Conservation (phyloP, 2,329 filamentous ascomycete genomes). For the Teratosphaeria gauchensis region DNA sequence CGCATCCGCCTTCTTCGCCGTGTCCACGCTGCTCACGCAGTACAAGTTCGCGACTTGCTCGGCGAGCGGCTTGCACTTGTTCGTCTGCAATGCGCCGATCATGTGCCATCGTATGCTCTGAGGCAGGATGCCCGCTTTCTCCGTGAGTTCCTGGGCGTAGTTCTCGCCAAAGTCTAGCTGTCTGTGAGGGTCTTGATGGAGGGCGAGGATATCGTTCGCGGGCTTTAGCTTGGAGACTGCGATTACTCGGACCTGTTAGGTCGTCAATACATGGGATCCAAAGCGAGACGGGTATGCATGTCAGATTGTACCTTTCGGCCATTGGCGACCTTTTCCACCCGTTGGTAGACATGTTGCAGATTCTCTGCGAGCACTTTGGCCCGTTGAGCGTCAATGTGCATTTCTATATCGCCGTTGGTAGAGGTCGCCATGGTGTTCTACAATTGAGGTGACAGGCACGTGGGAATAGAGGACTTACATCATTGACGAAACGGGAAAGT, state of each 20-base stretch:
- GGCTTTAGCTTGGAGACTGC: slow-evolving; percentile 97
- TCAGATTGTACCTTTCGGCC: slow-evolving; percentile 7
- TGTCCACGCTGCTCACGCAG: slow-evolving; percentile 86
- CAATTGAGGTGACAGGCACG: neutral
- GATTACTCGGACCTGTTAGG: slow-evolving; percentile 62
- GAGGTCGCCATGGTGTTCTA: neutral
- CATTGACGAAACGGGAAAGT: neutral
- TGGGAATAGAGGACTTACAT: neutral
- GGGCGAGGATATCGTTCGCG: slow-evolving; percentile 75
- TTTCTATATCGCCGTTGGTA: slow-evolving; percentile 7
- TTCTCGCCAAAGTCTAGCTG: slow-evolving; percentile 84
- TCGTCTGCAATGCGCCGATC: slow-evolving; percentile 87
- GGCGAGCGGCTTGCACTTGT: slow-evolving; percentile 81
- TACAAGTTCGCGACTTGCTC: slow-evolving; percentile 77
- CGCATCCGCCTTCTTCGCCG: slow-evolving; percentile 72
- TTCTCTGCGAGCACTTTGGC: slow-evolving; percentile 39
- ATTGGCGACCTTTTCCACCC: slow-evolving; percentile 28
- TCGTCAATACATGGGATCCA: neutral
- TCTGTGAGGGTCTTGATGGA: slow-evolving; percentile 49
- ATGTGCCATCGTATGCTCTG: slow-evolving; percentile 82
- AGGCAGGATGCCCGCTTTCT: slow-evolving; percentile 76
- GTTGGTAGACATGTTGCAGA: slow-evolving; percentile 30
- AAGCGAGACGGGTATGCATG: no score
- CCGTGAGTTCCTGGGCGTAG: slow-evolving; percentile 69
- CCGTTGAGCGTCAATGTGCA: slow-evolving; percentile 33